Percentiles rank a stretch among this genome's conserved stretches.
Evolutionary conservation across 305 asterid species (phyloP).

Genomic region (Fraxinus sp.): DNA sequence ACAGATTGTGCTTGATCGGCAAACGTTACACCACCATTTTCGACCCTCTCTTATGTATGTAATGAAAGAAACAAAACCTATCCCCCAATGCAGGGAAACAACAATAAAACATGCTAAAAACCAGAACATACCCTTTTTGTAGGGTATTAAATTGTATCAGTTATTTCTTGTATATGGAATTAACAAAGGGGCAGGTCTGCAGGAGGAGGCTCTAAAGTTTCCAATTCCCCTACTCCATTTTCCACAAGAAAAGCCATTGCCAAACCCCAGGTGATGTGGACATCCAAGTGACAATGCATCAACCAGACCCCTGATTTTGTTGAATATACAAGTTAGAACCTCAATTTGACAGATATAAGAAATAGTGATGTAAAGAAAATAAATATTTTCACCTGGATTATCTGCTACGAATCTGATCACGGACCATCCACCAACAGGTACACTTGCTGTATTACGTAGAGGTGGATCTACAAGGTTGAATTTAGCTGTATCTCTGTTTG

Average conservation of each 20-base stretch:
- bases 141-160: constrained; percentile 13
- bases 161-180: background rate
- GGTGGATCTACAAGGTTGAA: constrained; percentile 88
- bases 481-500: constrained; percentile 48
- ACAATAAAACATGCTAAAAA: constrained; percentile 23
- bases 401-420: constrained; percentile 85
- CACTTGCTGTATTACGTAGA: constrained; percentile 65
- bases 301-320: constrained; percentile 65
- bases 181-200: constrained; percentile 64
- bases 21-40: constrained; percentile 17
- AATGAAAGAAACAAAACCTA: constrained; percentile 16
- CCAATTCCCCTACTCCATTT: constrained; percentile 56
- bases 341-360: background rate
- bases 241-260: constrained; percentile 78
- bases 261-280: constrained; percentile 74
- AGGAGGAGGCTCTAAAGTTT: constrained; percentile 60
- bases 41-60: background rate
- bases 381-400: constrained; percentile 61
- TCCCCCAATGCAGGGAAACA: constrained; percentile 35
- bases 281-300: constrained; percentile 89
- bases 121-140: constrained; percentile 22
- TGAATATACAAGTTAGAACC: constrained; percentile 8
- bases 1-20: constrained; percentile 12
- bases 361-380: background rate
- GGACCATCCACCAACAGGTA: constrained; percentile 78